Conservation (phyloP, 371 early-diverging fungal species). For the Apophysomyces trapeziformis region DNA sequence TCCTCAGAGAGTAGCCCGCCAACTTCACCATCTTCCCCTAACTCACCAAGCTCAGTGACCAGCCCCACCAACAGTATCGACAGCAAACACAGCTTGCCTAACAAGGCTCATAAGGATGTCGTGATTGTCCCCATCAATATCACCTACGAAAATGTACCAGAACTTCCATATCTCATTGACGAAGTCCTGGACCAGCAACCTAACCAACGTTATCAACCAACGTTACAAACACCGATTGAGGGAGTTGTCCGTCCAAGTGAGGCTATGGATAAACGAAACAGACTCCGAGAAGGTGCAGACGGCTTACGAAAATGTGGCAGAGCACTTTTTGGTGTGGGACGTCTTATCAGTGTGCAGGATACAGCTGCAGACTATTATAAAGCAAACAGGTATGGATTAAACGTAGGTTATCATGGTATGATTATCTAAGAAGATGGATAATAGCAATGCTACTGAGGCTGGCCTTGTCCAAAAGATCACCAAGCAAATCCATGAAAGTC, state of each 20-base stretch:
- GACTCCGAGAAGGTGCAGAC: slow-evolving; percentile 26
- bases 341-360: slow-evolving; percentile 48
- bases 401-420: neutral
- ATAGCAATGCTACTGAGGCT: slow-evolving; percentile 16
- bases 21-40: slow-evolving; percentile 29
- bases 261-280: slow-evolving; percentile 47
- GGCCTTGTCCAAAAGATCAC: slow-evolving; percentile 35
- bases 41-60: slow-evolving; percentile 26
- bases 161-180: slow-evolving; percentile 45
- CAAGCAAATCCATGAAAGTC: slow-evolving; percentile 38
- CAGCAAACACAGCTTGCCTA: slow-evolving; percentile 24
- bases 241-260: slow-evolving; percentile 44
- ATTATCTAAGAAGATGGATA: neutral
- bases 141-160: slow-evolving; percentile 52
- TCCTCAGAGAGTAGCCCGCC: slow-evolving; percentile 41
- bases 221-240: slow-evolving; percentile 7
- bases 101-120: slow-evolving; percentile 40
- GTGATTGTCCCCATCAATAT: slow-evolving; percentile 54
- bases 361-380: slow-evolving; percentile 31
- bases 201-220: slow-evolving; percentile 2
- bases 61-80: slow-evolving; percentile 45
- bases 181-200: slow-evolving; percentile 51
- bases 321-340: slow-evolving; percentile 47
- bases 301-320: slow-evolving; percentile 38
- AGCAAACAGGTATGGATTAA: slow-evolving; percentile 21